phyloP scores from a whole-genome alignment of 1,284 basidiomycete species.

The Clitocybe nebularis region DNA sequence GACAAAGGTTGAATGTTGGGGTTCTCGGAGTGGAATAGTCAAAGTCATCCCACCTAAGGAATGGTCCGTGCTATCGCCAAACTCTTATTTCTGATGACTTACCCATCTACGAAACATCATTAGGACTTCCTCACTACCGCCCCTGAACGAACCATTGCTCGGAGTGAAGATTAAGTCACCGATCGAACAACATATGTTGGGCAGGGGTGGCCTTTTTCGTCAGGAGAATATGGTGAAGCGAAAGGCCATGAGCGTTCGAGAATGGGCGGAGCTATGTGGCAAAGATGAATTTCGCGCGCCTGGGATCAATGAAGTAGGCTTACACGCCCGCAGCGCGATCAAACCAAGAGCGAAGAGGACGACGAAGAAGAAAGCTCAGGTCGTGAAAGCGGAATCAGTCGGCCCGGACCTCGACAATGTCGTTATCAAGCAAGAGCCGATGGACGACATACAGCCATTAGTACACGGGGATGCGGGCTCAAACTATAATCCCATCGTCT shows the following conservation, averaged over 20 bases:
- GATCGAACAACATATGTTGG: constrained; percentile 90
- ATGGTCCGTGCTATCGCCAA: constrained; percentile 57
- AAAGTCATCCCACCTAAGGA: constrained; percentile 92
- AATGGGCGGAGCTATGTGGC: constrained; percentile 82
- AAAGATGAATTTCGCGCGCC: constrained; percentile 68
- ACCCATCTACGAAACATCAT: constrained; percentile 9
- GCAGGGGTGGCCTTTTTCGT: constrained; percentile 82
- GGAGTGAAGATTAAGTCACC: constrained; percentile 78
- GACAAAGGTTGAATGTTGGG: constrained; percentile 83
- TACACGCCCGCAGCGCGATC: constrained; percentile 42
- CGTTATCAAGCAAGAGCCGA: constrained; percentile 35
- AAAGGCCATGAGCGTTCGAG: constrained; percentile 75
- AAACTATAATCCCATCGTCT: constrained; percentile 18
- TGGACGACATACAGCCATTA: constrained; percentile 26
- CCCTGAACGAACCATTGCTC: constrained; percentile 64
- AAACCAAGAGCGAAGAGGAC: constrained; percentile 27
- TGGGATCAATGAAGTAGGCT: constrained; percentile 62
- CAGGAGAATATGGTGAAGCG: constrained; percentile 90
- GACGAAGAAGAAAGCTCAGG: constrained; percentile 31
- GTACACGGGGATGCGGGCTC: constrained; percentile 14
- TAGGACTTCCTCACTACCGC: constrained; percentile 72
- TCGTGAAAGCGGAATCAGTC: constrained; percentile 25
- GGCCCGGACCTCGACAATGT: constrained; percentile 34
- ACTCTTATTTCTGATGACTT: constrained; percentile 3
- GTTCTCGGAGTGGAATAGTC: constrained; percentile 82